Base-by-base conservation (phyloP, 768 basidiomycete species). In the Macrolepiota albuminosa region DNA sequence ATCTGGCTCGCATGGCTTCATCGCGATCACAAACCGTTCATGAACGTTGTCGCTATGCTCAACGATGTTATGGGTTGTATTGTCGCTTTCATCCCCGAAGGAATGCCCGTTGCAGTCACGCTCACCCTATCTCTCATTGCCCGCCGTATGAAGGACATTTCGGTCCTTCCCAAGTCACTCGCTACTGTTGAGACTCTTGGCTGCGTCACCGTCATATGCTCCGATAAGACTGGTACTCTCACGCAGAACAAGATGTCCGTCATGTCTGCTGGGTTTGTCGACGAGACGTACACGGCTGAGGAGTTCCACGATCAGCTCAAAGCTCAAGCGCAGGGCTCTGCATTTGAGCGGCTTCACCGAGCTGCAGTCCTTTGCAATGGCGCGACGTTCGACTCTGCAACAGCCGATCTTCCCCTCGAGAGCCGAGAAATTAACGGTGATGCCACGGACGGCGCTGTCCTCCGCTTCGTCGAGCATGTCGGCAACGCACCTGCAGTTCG, bases 181-280 rank as follows among this genome's bases (percentile, higher is more conserved):
- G 78, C 85, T 24, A 88, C 84, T 6, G 84, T 89, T 39, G 87
- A 89, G 68, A 84, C 83, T 11, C 75, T 89, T 4, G 87, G 87
- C 8, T 77, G 81, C 8, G 84, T 88, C 67, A 81, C 83, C 56
- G 79, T 78, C 10, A 68, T 80, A 31, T 76, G 75, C 52, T 78
- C 77, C 2, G 81, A 87, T 66, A 88, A 88, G 69, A 84, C 84
- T 0, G 83, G 84, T 16, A 85, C 84, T 0, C 71, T 87, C 21
- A 87, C 86, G 0, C 77, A 81, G 66, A 85, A 85, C 67, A 76
- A 72, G 61, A 85, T 87, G 84, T 74, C 80, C 14, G 84, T 81
- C 48, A 78, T 80, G 36, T 79, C 80, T 53, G 71, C 78, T 36
- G 77, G 80, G 0, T 67, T 76, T 14, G 71, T 72, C 49, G 62